A percentile compares a stretch with the other conserved stretches of the same genome.
Conservation (phyloP, 2,329 filamentous ascomycete species). For the Lasiodiplodia theobromae region DNA sequence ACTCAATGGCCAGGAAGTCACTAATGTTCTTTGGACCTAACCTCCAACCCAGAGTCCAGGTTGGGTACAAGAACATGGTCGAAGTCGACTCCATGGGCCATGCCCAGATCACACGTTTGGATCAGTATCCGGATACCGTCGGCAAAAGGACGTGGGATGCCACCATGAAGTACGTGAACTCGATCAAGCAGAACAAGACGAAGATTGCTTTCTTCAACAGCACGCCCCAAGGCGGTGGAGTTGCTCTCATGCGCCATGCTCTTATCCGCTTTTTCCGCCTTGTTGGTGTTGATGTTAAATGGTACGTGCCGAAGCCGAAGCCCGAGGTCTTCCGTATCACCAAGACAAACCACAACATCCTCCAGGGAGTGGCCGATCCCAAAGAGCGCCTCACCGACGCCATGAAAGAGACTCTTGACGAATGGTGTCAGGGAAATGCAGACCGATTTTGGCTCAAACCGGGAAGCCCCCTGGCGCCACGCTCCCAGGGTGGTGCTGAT, state of each 20-base stretch:
- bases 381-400: conserved; percentile 69
- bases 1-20: conserved; percentile 81
- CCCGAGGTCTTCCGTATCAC: conserved; percentile 83
- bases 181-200: conserved; percentile 68
- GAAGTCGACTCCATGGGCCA: conserved; percentile 73
- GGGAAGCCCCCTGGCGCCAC: conserved; percentile 70
- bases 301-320: conserved; percentile 81
- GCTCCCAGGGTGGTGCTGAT: conserved; percentile 75
- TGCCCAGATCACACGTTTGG: conserved; percentile 64
- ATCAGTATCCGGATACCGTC: conserved; percentile 69
- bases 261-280: conserved; percentile 73
- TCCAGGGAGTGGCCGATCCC: conserved; percentile 76
- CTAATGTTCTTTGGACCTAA: conserved; percentile 78
- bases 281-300: conserved; percentile 72
- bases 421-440: conserved; percentile 78
- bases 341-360: conserved; percentile 88
- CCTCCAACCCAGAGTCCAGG: conserved; percentile 69
- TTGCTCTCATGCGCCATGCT: conserved; percentile 82
- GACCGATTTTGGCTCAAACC: conserved; percentile 75
- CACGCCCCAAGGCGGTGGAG: conserved; percentile 82
- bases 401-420: conserved; percentile 67
- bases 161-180: conserved; percentile 67
- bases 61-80: conserved; percentile 72
- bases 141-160: conserved; percentile 69
- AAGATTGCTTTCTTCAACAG: conserved; percentile 81